Conservation (phyloP, 352 stramenopile genomes). For the Phytopythium boreale region DNA sequence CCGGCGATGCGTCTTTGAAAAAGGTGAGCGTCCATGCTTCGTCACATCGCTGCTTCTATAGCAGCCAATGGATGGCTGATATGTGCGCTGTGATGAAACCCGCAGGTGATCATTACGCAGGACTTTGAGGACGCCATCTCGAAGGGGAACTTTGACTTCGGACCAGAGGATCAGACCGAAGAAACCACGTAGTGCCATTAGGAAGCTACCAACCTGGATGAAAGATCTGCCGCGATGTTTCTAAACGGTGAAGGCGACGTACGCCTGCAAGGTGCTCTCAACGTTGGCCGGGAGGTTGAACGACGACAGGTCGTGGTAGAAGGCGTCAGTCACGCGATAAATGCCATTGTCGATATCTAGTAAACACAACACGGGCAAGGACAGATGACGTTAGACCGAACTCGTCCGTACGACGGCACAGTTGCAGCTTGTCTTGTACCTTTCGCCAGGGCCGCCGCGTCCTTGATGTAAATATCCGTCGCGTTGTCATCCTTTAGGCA, state of each 20-base stretch:
- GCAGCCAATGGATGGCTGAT: neutral
- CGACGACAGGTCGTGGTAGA: slow-evolving; percentile 53
- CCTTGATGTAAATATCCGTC: slow-evolving; percentile 58
- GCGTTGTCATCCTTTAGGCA: slow-evolving; percentile 58
- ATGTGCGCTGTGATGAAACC: neutral
- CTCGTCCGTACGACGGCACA: neutral
- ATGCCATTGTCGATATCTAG: slow-evolving; percentile 74
- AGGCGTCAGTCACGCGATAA: slow-evolving; percentile 72
- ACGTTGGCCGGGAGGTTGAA: slow-evolving; percentile 50
- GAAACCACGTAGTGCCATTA: neutral
- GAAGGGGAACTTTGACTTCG: slow-evolving; percentile 39
- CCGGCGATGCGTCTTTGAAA: slow-evolving; percentile 1
- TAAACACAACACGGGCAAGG: neutral
- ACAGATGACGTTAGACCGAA: neutral
- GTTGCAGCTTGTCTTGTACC: slow-evolving; percentile 17
- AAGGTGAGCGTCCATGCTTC: slow-evolving; percentile 20
- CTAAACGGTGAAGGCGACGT: slow-evolving; percentile 42
- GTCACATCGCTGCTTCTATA: neutral
- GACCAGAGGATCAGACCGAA: slow-evolving; percentile 13
- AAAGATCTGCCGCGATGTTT: slow-evolving; percentile 10
- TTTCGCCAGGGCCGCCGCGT: slow-evolving; percentile 55
- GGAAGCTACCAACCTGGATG: neutral
- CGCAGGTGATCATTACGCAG: slow-evolving; percentile 34
- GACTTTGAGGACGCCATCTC: slow-evolving; percentile 42
- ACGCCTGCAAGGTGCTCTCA: slow-evolving; percentile 46